Evolutionary conservation across 2,329 filamentous ascomycete genomes (phyloP).

Genomic region (Xylaria sp.): DNA sequence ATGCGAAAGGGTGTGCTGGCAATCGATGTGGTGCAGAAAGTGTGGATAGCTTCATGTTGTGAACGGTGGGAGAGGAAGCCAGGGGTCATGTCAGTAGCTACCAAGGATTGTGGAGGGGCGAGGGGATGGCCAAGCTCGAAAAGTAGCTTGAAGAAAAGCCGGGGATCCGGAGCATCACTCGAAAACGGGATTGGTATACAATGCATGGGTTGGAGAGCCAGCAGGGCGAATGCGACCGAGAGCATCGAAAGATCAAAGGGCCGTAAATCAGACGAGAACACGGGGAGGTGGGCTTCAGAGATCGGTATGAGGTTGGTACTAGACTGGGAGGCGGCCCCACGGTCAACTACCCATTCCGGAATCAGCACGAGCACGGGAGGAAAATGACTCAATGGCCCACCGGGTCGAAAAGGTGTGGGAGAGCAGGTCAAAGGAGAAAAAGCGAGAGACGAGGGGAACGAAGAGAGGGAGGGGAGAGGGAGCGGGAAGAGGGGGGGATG

Average conservation of each 20-base stretch:
- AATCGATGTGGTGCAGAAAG: slow-evolving; percentile 24
- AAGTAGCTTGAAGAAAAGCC: slow-evolving; percentile 18
- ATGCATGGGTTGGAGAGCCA: slow-evolving; percentile 21
- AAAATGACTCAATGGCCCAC: slow-evolving; percentile 35
- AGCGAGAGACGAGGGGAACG: slow-evolving; percentile 34
- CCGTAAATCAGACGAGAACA: slow-evolving; percentile 24
- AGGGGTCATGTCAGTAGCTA: not conserved
- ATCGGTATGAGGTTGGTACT: slow-evolving; percentile 21
- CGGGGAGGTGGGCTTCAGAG: slow-evolving; percentile 4
- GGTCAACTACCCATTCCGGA: slow-evolving; percentile 13
- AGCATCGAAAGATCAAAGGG: slow-evolving; percentile 21
- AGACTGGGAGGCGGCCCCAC: slow-evolving; percentile 16
- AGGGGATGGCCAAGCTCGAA: slow-evolving; percentile 11
- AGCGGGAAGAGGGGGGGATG: slow-evolving; percentile 19
- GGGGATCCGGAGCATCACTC: slow-evolving; percentile 18
- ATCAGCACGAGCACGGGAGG: slow-evolving; percentile 17
- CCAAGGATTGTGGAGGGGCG: slow-evolving; percentile 1
- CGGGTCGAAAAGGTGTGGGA: slow-evolving; percentile 31
- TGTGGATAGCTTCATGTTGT: slow-evolving; percentile 38
- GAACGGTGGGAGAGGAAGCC: slow-evolving; percentile 2
- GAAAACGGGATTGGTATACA: slow-evolving; percentile 6
- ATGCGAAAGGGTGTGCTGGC: slow-evolving; percentile 4
- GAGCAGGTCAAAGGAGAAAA: slow-evolving; percentile 22
- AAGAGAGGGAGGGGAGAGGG: slow-evolving; percentile 19
- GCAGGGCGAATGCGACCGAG: slow-evolving; percentile 31